Evolutionary conservation across 192 early-diverging fungal genomes (phyloP).

Genomic region (Coemansia aciculifera): DNA sequence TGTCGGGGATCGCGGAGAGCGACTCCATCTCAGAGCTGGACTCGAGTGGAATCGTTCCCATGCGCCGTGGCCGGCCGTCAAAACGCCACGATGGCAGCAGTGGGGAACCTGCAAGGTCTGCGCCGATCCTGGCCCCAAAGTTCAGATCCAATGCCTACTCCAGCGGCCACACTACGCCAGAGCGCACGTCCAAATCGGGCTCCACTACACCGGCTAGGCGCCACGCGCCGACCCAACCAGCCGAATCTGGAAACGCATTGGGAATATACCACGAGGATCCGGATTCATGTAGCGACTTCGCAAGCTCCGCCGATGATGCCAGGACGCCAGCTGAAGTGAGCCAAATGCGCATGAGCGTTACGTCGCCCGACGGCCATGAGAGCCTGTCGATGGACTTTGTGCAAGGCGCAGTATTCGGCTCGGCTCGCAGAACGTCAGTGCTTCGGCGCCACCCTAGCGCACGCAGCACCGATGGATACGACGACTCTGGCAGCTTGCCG

Average conservation of each 20-base stretch:
- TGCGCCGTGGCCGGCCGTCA: constrained; percentile 89
- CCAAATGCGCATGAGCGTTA: constrained; percentile 43
- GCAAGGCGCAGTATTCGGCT: constrained; percentile 54
- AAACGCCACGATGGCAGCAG: constrained; percentile 15
- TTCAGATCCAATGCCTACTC: not conserved
- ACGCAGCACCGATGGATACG: constrained; percentile 1
- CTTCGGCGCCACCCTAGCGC: constrained; percentile 41
- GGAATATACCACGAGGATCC: constrained; percentile 18
- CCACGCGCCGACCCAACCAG: constrained; percentile 4
- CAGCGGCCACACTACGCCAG: constrained; percentile 6
- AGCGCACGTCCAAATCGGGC: constrained; percentile 6
- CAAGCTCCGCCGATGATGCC: not conserved
- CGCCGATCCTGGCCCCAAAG: not conserved
- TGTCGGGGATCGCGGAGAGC: constrained; percentile 3
- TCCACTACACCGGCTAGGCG: constrained; percentile 12
- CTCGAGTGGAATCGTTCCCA: constrained; percentile 64
- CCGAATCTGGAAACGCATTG: constrained; percentile 18
- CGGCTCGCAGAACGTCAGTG: constrained; percentile 42
- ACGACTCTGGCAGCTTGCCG: constrained; percentile 12
- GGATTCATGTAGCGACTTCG: not conserved
- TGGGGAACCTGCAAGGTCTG: not conserved
- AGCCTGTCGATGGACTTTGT: constrained; percentile 54
- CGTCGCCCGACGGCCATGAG: constrained; percentile 41
- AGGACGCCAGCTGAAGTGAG: not conserved
- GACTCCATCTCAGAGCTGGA: constrained; percentile 53